Percentiles rank a stretch among this genome's conserved stretches.
Conservation (phyloP, 352 stramenopile species). For the Phytophthora boehmeriae region DNA sequence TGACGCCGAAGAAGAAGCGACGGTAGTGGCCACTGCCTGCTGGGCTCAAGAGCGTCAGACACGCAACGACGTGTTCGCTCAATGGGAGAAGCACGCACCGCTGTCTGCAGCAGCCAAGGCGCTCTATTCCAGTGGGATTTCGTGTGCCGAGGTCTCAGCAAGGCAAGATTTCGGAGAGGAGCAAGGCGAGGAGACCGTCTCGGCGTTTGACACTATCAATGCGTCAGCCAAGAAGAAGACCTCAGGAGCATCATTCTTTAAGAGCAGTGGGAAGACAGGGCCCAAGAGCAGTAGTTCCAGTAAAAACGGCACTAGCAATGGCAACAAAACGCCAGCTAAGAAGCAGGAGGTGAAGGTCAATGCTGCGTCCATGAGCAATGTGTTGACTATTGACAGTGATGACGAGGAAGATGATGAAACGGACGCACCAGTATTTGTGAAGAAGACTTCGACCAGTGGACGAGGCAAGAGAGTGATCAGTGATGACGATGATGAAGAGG, state of each 20-base stretch:
- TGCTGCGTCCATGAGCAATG: constrained; percentile 61
- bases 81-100: constrained; percentile 41
- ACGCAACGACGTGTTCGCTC: constrained; percentile 62
- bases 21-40: constrained; percentile 41
- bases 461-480: constrained; percentile 67
- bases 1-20: constrained; percentile 13
- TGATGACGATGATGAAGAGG: constrained; percentile 66
- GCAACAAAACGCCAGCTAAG: constrained; percentile 38
- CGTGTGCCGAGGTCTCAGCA: constrained; percentile 55
- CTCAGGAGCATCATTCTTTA: constrained; percentile 24
- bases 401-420: constrained; percentile 64
- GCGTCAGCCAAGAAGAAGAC: constrained; percentile 35
- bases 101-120: constrained; percentile 47
- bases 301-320: constrained; percentile 26
- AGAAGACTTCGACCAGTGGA: constrained; percentile 38
- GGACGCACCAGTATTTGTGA: constrained; percentile 73
- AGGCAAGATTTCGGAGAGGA: constrained; percentile 54
- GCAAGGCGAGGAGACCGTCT: constrained; percentile 71
- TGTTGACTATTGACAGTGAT: constrained; percentile 75
- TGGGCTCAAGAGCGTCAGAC: constrained; percentile 68
- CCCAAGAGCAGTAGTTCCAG: constrained; percentile 26
- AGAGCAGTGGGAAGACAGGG: constrained; percentile 25
- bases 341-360: constrained; percentile 36
- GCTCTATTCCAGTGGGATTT: constrained; percentile 61
- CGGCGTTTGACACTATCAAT: constrained; percentile 63